Conservation (phyloP, 1,284 basidiomycete species). For the Grifola frondosa region DNA sequence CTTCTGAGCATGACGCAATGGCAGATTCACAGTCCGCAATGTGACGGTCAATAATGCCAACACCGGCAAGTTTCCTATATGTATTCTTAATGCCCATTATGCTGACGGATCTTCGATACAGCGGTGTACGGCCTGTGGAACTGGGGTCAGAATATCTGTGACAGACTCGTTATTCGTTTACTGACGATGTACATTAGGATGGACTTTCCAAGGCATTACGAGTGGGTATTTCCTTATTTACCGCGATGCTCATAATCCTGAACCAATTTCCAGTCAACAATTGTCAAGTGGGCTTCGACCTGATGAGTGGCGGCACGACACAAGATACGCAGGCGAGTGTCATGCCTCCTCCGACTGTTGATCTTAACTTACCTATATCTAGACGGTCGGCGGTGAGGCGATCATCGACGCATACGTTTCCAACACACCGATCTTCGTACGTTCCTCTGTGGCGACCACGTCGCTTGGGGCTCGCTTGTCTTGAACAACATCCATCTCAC, state of each 20-base stretch:
- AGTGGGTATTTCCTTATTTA: constrained; percentile 18
- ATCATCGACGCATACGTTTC: constrained; percentile 60
- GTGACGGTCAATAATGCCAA: constrained; percentile 57
- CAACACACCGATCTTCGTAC: constrained; percentile 44
- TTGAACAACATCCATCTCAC: constrained; percentile 56
- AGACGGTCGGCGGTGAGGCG: constrained; percentile 49
- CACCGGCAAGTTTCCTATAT: constrained; percentile 30
- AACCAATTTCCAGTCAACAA: constrained; percentile 46
- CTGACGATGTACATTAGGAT: constrained; percentile 19
- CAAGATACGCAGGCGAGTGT: constrained; percentile 23
- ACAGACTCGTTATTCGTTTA: background rate
- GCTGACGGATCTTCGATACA: constrained; percentile 6
- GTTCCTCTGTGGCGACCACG: constrained; percentile 31
- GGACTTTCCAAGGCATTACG: constrained; percentile 44
- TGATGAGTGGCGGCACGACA: constrained; percentile 45
- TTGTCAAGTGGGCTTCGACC: constrained; percentile 44
- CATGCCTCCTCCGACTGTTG: background rate
- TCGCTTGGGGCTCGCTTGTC: constrained; percentile 51
- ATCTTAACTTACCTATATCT: background rate
- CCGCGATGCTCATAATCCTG: background rate
- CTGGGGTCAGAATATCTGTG: constrained; percentile 42
- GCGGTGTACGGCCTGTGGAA: constrained; percentile 47
- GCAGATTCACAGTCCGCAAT: constrained; percentile 52
- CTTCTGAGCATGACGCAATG: background rate
- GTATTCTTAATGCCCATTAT: background rate